Evolutionary conservation across 2,329 filamentous ascomycete genomes (phyloP), one percentile per base, ranked within the genome.

Genomic region (Pseudopyrenochaeta lycopersici): DNA sequence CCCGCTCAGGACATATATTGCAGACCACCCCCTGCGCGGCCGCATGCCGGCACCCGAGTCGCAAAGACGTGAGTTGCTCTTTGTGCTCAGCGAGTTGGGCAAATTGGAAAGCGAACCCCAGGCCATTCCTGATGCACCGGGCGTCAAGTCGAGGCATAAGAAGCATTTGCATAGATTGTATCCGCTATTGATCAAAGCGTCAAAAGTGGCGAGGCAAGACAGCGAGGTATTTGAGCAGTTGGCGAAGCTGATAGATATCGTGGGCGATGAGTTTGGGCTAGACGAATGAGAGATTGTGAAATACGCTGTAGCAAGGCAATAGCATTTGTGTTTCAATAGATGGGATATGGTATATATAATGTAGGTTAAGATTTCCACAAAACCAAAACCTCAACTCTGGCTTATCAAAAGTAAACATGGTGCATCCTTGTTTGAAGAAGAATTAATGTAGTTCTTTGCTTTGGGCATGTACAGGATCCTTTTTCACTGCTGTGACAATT

Each of bases 1-100:
- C 14, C 88, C 91, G 0, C 78, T 98, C n/a, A 88, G 91, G 50
- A 83, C 88, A 1, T 98, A 96, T 71, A 88, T 96, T 40, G 90
- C 92, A 3, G 95, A 99, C 73, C 94, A 97, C 70, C 93, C 94
- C 1, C 80, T 99, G 17, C 64, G 95, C 12, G 93, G 95, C 0
- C 85, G 88, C 44, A 95, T 96, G 87, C 95, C 95, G 4, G 91
- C 95, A 72, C 94, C 94, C 0, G 81, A 91, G 4, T 88, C 87
- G 7, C 91, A 97, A 68, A 85, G 91, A 38, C 88, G 85, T 57
- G 95, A 97, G 71, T 78, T 99, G 10, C 72, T 90, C 4, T 89
- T 90, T 67, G 82, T 93, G 20, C 79, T 98, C 15, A 77, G 80
- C 43, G 80, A 85, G 40, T 79, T 97, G 30, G 84, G 90, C 1